Conservation (phyloP, 2,329 filamentous ascomycete genomes). For the Arachnopeziza araneosa region DNA sequence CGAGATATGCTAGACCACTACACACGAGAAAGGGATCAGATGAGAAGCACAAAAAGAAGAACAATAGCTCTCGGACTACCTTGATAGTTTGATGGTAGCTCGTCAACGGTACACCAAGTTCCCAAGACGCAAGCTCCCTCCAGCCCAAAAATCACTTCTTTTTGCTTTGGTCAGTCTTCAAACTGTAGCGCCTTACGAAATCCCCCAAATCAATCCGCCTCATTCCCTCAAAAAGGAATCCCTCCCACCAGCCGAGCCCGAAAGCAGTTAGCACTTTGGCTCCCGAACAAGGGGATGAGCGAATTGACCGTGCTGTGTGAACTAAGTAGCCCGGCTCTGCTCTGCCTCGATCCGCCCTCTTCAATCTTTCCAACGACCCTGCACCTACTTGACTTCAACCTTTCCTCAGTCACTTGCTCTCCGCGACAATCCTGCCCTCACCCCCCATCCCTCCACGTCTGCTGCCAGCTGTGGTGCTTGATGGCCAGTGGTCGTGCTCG, state of each 20-base stretch:
- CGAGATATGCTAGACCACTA: no score
- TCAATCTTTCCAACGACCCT: not conserved
- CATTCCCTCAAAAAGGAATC: not conserved
- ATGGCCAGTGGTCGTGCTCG: conserved; percentile 23
- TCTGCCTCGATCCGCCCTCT: not conserved
- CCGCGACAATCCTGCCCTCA: not conserved
- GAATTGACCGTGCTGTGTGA: not conserved
- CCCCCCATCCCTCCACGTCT: not conserved
- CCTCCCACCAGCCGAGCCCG: not conserved
- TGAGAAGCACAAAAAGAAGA: no score
- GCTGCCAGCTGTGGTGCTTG: conserved; percentile 15
- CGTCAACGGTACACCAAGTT: not conserved
- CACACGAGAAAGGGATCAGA: no score
- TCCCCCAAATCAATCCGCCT: not conserved
- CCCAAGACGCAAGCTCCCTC: not conserved
- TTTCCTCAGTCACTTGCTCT: not conserved
- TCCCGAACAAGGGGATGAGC: not conserved
- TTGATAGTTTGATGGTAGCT: no score
- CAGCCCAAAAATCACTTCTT: not conserved
- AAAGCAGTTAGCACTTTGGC: not conserved
- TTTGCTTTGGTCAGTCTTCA: not conserved
- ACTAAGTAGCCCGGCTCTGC: not conserved
- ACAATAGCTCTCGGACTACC: no score
- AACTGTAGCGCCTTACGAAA: not conserved
- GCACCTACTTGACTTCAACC: not conserved